Evolutionary conservation across 148 eudicot species (phyloP).

Genomic region (Rhododendron molle): DNA sequence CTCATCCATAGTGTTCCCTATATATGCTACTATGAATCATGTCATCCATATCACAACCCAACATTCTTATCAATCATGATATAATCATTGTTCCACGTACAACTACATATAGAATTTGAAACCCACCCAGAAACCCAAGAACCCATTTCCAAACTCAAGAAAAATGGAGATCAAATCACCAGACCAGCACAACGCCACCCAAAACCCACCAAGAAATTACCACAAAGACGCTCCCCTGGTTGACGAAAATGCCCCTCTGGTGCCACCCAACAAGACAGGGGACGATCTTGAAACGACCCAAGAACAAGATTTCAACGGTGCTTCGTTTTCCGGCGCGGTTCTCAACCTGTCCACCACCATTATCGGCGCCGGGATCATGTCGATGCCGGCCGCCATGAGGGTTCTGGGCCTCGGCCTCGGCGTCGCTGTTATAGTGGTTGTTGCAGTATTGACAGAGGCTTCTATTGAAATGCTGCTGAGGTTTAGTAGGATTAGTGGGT

Average conservation of each 20-base stretch:
- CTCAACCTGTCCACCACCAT: slow-evolving; percentile 74
- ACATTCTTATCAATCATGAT: background rate
- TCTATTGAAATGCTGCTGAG: slow-evolving; percentile 55
- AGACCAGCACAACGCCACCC: background rate
- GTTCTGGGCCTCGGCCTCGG: slow-evolving; percentile 59
- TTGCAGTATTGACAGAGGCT: slow-evolving; percentile 54
- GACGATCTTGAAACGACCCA: background rate
- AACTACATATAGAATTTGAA: background rate
- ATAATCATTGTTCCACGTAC: background rate
- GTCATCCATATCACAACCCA: background rate
- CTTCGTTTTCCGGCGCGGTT: slow-evolving; percentile 64
- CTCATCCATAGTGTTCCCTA: background rate
- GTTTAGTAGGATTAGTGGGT: slow-evolving; percentile 42
- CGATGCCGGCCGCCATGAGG: slow-evolving; percentile 76
- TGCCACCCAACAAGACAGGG: background rate
- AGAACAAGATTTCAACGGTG: slow-evolving; percentile 39
- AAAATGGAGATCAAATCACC: background rate
- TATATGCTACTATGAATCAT: background rate
- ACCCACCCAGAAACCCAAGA: background rate
- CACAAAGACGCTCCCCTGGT: background rate
- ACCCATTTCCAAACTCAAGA: background rate
- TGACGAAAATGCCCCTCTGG: background rate
- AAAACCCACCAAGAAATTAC: background rate
- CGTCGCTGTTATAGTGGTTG: slow-evolving; percentile 40
- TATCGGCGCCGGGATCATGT: slow-evolving; percentile 83